Conservation (phyloP, 2,329 filamentous ascomycete genomes). For the Elsinoe australis region DNA sequence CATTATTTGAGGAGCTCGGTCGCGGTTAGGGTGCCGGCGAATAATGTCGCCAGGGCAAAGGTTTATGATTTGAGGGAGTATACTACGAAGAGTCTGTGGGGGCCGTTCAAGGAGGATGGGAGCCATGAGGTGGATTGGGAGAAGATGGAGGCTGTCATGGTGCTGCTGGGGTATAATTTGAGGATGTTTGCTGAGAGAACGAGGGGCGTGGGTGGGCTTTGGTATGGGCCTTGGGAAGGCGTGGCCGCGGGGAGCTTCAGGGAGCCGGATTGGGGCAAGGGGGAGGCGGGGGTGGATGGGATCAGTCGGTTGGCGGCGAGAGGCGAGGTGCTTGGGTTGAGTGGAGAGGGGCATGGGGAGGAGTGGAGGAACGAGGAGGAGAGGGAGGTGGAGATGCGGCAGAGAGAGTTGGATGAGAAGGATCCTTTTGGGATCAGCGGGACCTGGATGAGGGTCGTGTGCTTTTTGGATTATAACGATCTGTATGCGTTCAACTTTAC, state of each 20-base stretch:
- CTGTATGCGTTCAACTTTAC: conserved; percentile 65
- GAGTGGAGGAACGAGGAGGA: conserved; percentile 10
- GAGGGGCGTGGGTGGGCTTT: conserved; percentile 46
- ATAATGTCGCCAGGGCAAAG: conserved; percentile 54
- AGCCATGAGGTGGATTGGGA: conserved; percentile 65
- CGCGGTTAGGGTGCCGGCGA: conserved; percentile 16
- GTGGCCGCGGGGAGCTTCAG: conserved; percentile 47
- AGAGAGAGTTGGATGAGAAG: conserved; percentile 16
- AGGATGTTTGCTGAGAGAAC: conserved; percentile 37
- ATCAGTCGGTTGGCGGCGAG: not conserved
- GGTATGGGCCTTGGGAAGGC: conserved; percentile 50
- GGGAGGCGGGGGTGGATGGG: not conserved
- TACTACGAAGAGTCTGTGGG: conserved; percentile 56
- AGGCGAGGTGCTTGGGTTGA: not conserved
- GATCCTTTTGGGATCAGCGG: conserved; percentile 68
- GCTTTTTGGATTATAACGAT: conserved; percentile 57
- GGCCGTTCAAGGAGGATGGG: conserved; percentile 61
- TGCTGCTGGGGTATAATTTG: conserved; percentile 60
- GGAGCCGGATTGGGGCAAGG: conserved; percentile 4
- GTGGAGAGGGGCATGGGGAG: not conserved
- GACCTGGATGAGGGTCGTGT: conserved; percentile 58
- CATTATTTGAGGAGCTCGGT: conserved; percentile 2
- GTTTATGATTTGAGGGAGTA: conserved; percentile 70
- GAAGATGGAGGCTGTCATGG: conserved; percentile 66
- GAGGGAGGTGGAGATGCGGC: conserved; percentile 1